These are phyloP conservation scores for Craterostigma plantagineum DNA, from an alignment of 257 asterid species.

Conservation along the genomic window DNA sequence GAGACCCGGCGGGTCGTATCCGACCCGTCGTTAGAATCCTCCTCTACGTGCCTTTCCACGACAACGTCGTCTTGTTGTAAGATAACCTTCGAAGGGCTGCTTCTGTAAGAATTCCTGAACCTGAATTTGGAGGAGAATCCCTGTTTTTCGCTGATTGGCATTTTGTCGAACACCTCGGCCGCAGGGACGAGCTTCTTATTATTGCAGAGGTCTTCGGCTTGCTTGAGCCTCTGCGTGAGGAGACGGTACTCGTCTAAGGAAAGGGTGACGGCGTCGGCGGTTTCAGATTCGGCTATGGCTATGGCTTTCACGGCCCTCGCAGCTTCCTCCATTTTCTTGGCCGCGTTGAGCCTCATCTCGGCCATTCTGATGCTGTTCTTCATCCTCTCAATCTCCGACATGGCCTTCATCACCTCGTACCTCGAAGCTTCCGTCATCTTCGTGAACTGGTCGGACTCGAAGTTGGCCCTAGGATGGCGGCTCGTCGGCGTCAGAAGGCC, in stretches of 20 bases:
- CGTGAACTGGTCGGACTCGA: slow-evolving; percentile 58
- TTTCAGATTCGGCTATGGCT: slow-evolving; percentile 69
- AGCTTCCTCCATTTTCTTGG: slow-evolving; percentile 80
- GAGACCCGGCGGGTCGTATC: slow-evolving; percentile 37
- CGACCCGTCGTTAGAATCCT: too few relatives aligned
- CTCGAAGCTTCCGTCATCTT: slow-evolving; percentile 52
- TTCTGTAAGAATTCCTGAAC: slow-evolving; percentile 32
- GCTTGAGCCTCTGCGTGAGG: slow-evolving; percentile 42
- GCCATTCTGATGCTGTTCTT: slow-evolving; percentile 47
- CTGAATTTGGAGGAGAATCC: slow-evolving; percentile 16
- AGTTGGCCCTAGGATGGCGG: slow-evolving; percentile 51
- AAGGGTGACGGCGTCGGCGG: slow-evolving; percentile 37
- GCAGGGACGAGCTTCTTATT: not conserved
- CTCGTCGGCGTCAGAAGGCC: slow-evolving; percentile 24
- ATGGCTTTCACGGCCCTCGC: slow-evolving; percentile 77
- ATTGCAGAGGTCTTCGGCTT: slow-evolving; percentile 33
- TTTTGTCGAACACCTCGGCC: not conserved
- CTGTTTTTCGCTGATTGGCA: not conserved
- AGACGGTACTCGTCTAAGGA: slow-evolving; percentile 49
- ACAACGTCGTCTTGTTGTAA: slow-evolving; percentile 42
- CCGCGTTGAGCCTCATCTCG: slow-evolving; percentile 55
- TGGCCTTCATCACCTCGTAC: slow-evolving; percentile 34
- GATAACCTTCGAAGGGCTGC: slow-evolving; percentile 16
- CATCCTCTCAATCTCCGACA: slow-evolving; percentile 56
- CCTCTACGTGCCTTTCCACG: slow-evolving; percentile 34